Base-by-base conservation (phyloP, 805 yeast species). In the Nematodospora valgi region DNA sequence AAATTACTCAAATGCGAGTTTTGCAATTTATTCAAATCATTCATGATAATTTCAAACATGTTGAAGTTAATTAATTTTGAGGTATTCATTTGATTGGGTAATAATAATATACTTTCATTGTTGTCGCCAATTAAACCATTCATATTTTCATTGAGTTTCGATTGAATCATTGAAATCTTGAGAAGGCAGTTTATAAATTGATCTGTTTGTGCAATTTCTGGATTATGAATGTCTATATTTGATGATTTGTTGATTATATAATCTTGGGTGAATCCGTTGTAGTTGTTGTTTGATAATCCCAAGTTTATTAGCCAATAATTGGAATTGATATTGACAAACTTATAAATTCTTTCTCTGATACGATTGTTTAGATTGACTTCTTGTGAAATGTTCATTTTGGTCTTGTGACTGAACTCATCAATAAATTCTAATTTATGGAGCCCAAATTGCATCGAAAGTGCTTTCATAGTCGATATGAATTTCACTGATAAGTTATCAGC, bases 31-130 rank as follows among this genome's bases (percentile, higher is more conserved):
- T 44, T 41, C 31, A 61, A 52, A 28, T 64, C 62, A 32, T 52
- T 48, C 31, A 68, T 44, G 21, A 67, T 66, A 9, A 54, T 56
- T 38, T 68, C 73, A 49, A 63, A 67, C 72, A 68, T 67, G 44
- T 61, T 54, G 41, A 68, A 49, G 40, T 59, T 61, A 15, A 68
- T 63, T 26, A 61, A 48, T 38, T 58, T 62, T 30, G 61, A 44
- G 7, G 61, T 55, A 18, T 47, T 49, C 7, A 37, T 30, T 28
- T 40, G 41, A 26, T 37, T 26, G 4, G 46, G 43, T 21, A 39
- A 24, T 11, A 40, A 35, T 23, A 35, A 39, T 19, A 39, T 34
- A 3, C 34, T 32, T 14, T 37, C 34, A 20, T 42, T 40, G 13
- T 47, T 42, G 17, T 45, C 47, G n/a, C 50, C 52, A 19, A 56